A percentile compares a stretch with the other conserved stretches of the same genome.
Conservation (phyloP, 169 alveolate genomes). For the Hepatocystis sp. region DNA sequence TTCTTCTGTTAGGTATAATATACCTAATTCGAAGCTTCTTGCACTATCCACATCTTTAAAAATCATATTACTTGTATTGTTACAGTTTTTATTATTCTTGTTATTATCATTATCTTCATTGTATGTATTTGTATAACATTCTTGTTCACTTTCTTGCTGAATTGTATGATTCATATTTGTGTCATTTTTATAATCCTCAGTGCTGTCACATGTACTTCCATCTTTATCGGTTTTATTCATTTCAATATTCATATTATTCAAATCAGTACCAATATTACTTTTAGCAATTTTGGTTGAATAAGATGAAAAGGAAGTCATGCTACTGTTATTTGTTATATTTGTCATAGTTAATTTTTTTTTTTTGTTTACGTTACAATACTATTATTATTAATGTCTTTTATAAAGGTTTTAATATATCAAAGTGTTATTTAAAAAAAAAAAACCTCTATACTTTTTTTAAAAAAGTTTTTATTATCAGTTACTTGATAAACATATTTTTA, state of each 20-base stretch:
- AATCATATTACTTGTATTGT: not conserved
- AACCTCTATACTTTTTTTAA: no score
- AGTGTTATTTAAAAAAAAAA: no score
- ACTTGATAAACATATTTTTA: no score
- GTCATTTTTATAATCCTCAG: not conserved
- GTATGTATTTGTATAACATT: not conserved
- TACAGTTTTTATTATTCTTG: not conserved
- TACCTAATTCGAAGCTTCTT: constrained; percentile 71
- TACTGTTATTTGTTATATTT: no score
- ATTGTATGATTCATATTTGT: not conserved
- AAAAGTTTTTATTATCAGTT: no score
- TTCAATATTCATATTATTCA: constrained; percentile 7
- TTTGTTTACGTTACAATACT: no score
- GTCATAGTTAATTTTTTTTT: no score
- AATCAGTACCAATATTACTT: not conserved
- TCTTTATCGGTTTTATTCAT: not conserved
- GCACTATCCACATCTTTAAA: constrained; percentile 35
- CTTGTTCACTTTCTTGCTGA: not conserved
- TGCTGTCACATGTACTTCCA: not conserved
- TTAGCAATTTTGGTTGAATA: no score
- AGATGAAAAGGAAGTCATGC: no score
- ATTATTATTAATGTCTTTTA: no score
- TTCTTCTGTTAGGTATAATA: constrained; percentile 55
- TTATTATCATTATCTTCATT: not conserved
- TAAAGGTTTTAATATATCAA: no score